Evolutionary conservation across 192 early-diverging fungal species (phyloP).

Genomic region (Oehlia diaphana): DNA sequence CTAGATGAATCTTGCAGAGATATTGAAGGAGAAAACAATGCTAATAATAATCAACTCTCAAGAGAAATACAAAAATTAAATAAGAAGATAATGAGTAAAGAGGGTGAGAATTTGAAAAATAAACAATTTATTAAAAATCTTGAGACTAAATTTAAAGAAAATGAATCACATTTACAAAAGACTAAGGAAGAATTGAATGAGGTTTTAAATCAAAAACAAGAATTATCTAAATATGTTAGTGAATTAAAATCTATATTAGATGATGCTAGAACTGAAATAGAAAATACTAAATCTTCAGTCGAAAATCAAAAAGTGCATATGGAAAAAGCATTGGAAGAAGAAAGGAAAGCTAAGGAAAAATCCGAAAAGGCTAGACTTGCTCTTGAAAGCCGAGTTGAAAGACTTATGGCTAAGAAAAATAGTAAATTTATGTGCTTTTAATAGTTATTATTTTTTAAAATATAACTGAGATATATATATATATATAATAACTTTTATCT

Average conservation of each 20-base stretch:
- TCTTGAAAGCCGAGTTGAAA: slow-evolving; percentile 54
- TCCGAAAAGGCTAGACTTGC: slow-evolving; percentile 49
- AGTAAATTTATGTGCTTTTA: slow-evolving; percentile 63
- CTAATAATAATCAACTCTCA: background rate
- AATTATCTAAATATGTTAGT: slow-evolving; percentile 37
- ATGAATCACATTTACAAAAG: slow-evolving; percentile 40
- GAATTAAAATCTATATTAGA: slow-evolving; percentile 38
- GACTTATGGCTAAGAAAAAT: slow-evolving; percentile 52
- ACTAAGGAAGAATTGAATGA: slow-evolving; percentile 39
- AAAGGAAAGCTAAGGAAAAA: slow-evolving; percentile 48
- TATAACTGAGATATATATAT: too few species aligned
- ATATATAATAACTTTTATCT: too few species aligned
- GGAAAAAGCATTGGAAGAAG: slow-evolving; percentile 43
- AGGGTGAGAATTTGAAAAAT: slow-evolving; percentile 38
- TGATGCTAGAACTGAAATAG: slow-evolving; percentile 34
- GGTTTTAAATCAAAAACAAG: slow-evolving; percentile 38
- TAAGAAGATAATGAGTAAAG: slow-evolving; percentile 36
- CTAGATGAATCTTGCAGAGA: background rate
- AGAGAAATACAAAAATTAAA: slow-evolving; percentile 31
- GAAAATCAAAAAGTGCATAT: slow-evolving; percentile 40
- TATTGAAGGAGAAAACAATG: background rate
- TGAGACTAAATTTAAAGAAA: slow-evolving; percentile 45
- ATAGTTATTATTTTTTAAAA: background rate
- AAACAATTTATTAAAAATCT: slow-evolving; percentile 36
- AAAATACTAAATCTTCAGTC: slow-evolving; percentile 18